phyloP scores from a whole-genome alignment of 1,284 basidiomycete genomes.

The Cutaneotrichosporon cutaneum region DNA sequence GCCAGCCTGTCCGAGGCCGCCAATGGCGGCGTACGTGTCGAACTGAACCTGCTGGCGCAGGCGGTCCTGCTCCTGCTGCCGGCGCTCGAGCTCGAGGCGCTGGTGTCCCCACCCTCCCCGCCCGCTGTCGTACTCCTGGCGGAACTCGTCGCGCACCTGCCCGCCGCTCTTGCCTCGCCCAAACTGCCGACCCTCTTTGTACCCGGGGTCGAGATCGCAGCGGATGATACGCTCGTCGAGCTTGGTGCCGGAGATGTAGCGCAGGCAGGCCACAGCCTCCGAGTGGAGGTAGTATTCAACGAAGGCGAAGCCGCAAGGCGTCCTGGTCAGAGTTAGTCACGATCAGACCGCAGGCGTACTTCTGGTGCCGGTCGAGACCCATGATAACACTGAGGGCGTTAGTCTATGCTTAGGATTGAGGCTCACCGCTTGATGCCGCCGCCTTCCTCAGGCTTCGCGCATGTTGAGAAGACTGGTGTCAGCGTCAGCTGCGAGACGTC shows the following conservation, averaged over 20 bases:
- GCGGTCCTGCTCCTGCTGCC: constrained; percentile 67
- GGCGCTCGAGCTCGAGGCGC: constrained; percentile 58
- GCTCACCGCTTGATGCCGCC: constrained; percentile 83
- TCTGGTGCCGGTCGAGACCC: constrained; percentile 94
- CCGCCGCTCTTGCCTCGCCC: constrained; percentile 96
- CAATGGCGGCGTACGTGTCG: constrained; percentile 82
- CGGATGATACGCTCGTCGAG: constrained; percentile 99
- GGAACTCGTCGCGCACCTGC: constrained; percentile 92
- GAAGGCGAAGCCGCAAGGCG: constrained; percentile 98
- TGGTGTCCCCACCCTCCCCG: constrained; percentile 88
- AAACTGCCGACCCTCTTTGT: constrained; percentile 95
- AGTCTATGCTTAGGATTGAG: background rate
- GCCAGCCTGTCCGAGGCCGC: constrained; percentile 74
- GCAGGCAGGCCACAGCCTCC: constrained; percentile 89
- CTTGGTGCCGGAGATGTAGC: constrained; percentile 94
- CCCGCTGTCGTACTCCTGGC: constrained; percentile 95
- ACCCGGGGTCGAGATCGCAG: constrained; percentile 97
- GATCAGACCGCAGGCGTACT: constrained; percentile 56
- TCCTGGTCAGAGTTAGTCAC: constrained; percentile 59
- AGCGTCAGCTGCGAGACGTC: constrained; percentile 6
- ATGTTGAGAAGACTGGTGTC: constrained; percentile 75
- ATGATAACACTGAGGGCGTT: constrained; percentile 75
- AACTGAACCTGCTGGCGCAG: constrained; percentile 72
- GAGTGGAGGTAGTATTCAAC: constrained; percentile 97
- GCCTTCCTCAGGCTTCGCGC: constrained; percentile 81